Base-by-base conservation (phyloP, 2,329 filamentous ascomycete genomes). In the Cladobotryum mycophilum region DNA sequence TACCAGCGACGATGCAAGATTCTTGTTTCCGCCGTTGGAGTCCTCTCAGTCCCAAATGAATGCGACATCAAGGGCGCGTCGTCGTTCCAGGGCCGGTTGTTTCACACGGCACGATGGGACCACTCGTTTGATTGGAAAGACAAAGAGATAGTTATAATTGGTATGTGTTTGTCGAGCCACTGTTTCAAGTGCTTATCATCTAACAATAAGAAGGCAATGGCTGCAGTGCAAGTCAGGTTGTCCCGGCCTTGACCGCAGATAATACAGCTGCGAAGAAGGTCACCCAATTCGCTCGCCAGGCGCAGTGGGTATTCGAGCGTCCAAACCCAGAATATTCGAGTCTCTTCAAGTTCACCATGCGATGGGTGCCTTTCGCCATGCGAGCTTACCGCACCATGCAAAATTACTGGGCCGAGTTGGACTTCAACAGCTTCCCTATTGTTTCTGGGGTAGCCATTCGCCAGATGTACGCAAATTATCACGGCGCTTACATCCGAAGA, bases 281-380 rank as follows among this genome's bases (percentile, higher is more conserved):
- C 18, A 71, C 68, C 0, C 75, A 79, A 45, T 77, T 79, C 55
- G 69, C 64, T n/a, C 70, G 74, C 8, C 74, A 77, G 60, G 63
- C 75, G 4, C 76, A 79, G 52, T 79, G 72, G 63, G 63, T 79
- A 0, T 35, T 54, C 0, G 55, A 62, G 11, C 56, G 58, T 1
- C 55, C 53, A 7, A 63, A 64, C 11, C 53, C 57, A 1, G 43
- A 40, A 4, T 62, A 63, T 40, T 60, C 61, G 0, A 2, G 25
- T 38, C 37, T 46, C 20, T 65, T 59, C 52, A 64, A 50, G 30
- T 59, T 44, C 57, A 47, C 25, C 1, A 64, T 56, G 60, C 60
- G 37, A 52, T 61, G 53, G 54, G 36, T 58, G 47, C 61, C 61
- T 1, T 33, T 61, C 0, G 55, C 48, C 0, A 60, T 61, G 56